Percentiles rank a stretch among this genome's conserved stretches.
Evolutionary conservation across 2,329 filamentous ascomycete species (phyloP).

Genomic region (Coniochaeta sp.): DNA sequence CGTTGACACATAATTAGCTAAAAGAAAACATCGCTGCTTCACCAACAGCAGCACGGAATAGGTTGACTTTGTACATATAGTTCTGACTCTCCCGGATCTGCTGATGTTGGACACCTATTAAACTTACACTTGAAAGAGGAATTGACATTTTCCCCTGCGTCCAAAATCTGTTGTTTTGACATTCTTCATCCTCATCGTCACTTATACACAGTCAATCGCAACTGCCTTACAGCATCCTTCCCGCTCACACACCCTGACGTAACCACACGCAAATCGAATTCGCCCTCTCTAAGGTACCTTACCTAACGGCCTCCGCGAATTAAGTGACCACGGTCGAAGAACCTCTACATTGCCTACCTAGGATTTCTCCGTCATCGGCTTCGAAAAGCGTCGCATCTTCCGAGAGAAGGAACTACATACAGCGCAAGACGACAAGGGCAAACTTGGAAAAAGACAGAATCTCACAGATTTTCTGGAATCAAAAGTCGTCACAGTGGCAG

Average conservation of each 20-base stretch:
- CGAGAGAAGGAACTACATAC: too few species aligned
- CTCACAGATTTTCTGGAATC: too few species aligned
- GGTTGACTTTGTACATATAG: not conserved
- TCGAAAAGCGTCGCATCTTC: too few species aligned
- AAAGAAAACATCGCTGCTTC: not conserved
- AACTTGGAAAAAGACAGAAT: not conserved
- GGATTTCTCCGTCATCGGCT: too few species aligned
- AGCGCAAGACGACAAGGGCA: not conserved
- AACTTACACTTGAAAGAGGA: not conserved
- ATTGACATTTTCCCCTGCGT: not conserved
- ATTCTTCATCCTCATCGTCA: not conserved
- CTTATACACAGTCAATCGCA: not conserved
- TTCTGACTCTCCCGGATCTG: not conserved
- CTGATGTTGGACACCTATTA: not conserved
- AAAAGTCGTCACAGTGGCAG: not conserved
- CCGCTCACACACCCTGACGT: not conserved
- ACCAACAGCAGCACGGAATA: not conserved
- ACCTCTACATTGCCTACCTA: not conserved
- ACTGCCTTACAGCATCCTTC: not conserved
- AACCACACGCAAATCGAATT: too few species aligned
- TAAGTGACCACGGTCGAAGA: too few species aligned
- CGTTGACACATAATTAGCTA: slow-evolving; percentile 4
- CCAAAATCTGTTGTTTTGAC: not conserved
- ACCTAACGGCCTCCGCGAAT: too few species aligned
- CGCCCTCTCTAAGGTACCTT: too few species aligned